A percentile compares a stretch with the other conserved stretches of the same genome.
Evolutionary conservation across 2,329 filamentous ascomycete species (phyloP).

Genomic region (Phoma herbarum): DNA sequence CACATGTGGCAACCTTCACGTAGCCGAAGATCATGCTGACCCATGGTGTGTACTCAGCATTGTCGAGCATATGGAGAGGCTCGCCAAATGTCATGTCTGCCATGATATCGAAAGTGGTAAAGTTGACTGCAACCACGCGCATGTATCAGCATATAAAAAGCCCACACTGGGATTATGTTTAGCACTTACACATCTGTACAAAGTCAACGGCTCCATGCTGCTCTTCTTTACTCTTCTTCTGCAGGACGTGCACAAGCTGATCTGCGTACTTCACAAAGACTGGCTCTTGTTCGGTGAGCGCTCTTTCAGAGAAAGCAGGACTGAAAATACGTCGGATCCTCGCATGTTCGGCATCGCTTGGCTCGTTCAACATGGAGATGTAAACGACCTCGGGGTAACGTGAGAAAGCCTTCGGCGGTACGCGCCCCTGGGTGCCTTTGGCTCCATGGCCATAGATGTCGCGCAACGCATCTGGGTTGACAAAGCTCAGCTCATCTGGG

Average conservation of each 20-base stretch:
- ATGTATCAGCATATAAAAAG: neutral
- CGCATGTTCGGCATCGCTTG: conserved; percentile 43
- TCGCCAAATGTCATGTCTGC: conserved; percentile 46
- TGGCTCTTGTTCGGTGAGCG: conserved; percentile 53
- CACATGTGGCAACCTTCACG: conserved; percentile 24
- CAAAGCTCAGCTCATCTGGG: neutral
- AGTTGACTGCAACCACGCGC: conserved; percentile 27
- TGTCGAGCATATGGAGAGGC: conserved; percentile 42
- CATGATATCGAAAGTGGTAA: conserved; percentile 48
- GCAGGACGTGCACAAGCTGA: conserved; percentile 44
- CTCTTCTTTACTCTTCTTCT: neutral
- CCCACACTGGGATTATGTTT: too few relatives aligned
- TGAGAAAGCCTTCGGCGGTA: neutral
- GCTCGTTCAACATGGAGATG: conserved; percentile 4
- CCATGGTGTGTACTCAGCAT: conserved; percentile 45
- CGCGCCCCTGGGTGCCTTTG: neutral
- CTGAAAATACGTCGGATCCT: conserved; percentile 53
- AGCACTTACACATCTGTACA: neutral
- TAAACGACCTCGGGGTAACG: neutral
- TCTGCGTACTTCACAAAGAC: conserved; percentile 54
- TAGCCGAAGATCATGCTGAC: conserved; percentile 39
- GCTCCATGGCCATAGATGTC: neutral
- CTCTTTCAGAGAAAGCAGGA: conserved; percentile 54
- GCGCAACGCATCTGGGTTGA: neutral
- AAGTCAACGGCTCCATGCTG: neutral